Evolutionary conservation across 1,284 basidiomycete genomes (phyloP), one percentile per base, ranked within the genome.

Genomic region (Ceratobasidium sp.): DNA sequence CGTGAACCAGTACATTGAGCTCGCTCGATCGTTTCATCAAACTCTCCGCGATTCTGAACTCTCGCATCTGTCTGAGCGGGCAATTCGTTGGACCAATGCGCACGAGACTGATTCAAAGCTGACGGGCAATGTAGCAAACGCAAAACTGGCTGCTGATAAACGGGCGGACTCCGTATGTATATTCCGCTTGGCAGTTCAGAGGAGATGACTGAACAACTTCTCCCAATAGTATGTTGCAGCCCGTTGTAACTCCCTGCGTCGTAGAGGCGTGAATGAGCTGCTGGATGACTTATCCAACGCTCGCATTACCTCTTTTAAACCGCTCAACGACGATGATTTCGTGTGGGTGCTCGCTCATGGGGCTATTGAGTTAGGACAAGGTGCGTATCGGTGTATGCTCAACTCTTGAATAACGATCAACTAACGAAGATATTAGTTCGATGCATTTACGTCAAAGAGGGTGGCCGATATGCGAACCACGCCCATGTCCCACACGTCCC

Each of bases 111-210:
- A 12, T 17, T 23, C 13, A 5, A 46, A 46, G 23, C 33, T 64
- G 40, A 64, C 38, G 12, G 64, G 64, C 17, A 65, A 65, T 26
- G 40, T 42, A 13, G 64, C 64, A 1, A 65, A 65, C 23, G 64
- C 64, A 3, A 65, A 65, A n/a, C 64, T 23, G 23, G 64, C 64
- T 2, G 40, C 64, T 2, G 42, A 65, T 12, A 46, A 23, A 13
- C 13, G 64, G 17, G 64, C 64, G 1, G 42, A 46, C 3, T 2
- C 15, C 15, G 64, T 65, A 26, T 5, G 56, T 48, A 46, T 6
- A 6, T 44, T 46, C 23, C n/a, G n/a, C n/a, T n/a, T n/a, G n/a
- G n/a, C n/a, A n/a, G n/a, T n/a, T n/a, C n/a, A n/a, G n/a, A n/a
- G n/a, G n/a, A n/a, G n/a, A 9, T 23, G 15, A 6, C 48, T 48